Evolutionary conservation across 2,329 filamentous ascomycete genomes (phyloP).

Genomic region (Fusarium sp.): DNA sequence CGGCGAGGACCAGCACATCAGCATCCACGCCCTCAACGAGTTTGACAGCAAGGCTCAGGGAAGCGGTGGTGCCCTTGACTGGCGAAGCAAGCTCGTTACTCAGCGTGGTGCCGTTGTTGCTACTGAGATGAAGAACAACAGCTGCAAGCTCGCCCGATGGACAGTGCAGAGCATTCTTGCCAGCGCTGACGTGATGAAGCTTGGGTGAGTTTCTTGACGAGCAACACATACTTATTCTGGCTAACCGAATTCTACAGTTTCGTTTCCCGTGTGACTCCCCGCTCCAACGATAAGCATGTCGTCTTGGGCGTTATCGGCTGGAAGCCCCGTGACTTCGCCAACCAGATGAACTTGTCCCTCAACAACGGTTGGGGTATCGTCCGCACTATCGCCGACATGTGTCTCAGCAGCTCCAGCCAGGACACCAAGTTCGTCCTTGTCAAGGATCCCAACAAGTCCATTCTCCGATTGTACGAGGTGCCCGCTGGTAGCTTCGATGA

Average conservation of each 20-base stretch:
- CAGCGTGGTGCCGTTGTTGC: slow-evolving; percentile 97
- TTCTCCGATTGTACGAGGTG: slow-evolving; percentile 92
- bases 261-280: slow-evolving; percentile 93
- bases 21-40: slow-evolving; percentile 97
- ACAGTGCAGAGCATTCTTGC: slow-evolving; percentile 96
- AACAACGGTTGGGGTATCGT: slow-evolving; percentile 99
- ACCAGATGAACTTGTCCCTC: slow-evolving; percentile 97
- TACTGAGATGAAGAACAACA: slow-evolving; percentile 99
- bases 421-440: slow-evolving; percentile 86
- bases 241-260: slow-evolving; percentile 69
- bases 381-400: slow-evolving; percentile 97
- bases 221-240: neutral
- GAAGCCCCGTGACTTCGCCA: slow-evolving; percentile 96
- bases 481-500: slow-evolving; percentile 91
- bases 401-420: slow-evolving; percentile 78
- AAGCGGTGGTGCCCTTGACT: slow-evolving; percentile 93
- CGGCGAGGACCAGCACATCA: slow-evolving; percentile 90
- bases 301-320: slow-evolving; percentile 95
- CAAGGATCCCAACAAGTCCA: slow-evolving; percentile 96
- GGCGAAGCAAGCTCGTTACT: slow-evolving; percentile 92
- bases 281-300: slow-evolving; percentile 92
- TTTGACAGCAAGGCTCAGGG: slow-evolving; percentile 99
- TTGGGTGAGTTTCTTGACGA: slow-evolving; percentile 73
- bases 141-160: slow-evolving; percentile 97
- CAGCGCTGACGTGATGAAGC: slow-evolving; percentile 98